Percentiles rank a stretch among this genome's conserved stretches.
phyloP scores from a whole-genome alignment of 2,329 filamentous ascomycete species.

The Cladosporium sp. region DNA sequence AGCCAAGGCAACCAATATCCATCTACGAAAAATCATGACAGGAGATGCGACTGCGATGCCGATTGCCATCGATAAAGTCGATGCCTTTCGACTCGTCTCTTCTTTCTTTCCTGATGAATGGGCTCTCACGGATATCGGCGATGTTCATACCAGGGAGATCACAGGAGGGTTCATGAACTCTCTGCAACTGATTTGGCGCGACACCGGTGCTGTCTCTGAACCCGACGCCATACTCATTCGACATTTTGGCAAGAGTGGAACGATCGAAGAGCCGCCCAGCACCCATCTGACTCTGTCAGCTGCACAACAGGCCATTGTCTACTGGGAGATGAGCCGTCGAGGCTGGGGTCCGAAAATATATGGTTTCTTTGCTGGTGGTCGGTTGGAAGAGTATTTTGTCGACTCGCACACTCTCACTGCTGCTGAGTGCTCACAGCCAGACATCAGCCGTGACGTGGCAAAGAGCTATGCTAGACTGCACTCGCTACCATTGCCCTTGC shows the following conservation, averaged over 20 bases:
- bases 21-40: not conserved
- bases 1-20: no score
- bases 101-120: constrained; percentile 11
- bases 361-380: constrained; percentile 7
- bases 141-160: not conserved
- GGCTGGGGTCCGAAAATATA: constrained; percentile 13
- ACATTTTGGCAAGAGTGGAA: constrained; percentile 10
- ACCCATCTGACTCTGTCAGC: constrained; percentile 9
- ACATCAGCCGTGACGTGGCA: constrained; percentile 6
- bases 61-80: not conserved
- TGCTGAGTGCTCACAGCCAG: not conserved
- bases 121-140: not conserved
- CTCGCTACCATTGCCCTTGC: constrained; percentile 8
- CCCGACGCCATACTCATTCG: constrained; percentile 12
- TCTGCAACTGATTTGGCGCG: constrained; percentile 9
- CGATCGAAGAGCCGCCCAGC: constrained; percentile 7
- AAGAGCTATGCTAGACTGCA: constrained; percentile 12
- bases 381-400: constrained; percentile 11
- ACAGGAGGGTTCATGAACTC: constrained; percentile 12
- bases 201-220: not conserved
- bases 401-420: constrained; percentile 12
- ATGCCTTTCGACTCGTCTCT: constrained; percentile 7
- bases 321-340: constrained; percentile 11
- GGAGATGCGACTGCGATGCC: not conserved
- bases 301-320: constrained; percentile 11